phyloP scores from a whole-genome alignment of 163 green algal species.

The Scenedesmus sp. region DNA sequence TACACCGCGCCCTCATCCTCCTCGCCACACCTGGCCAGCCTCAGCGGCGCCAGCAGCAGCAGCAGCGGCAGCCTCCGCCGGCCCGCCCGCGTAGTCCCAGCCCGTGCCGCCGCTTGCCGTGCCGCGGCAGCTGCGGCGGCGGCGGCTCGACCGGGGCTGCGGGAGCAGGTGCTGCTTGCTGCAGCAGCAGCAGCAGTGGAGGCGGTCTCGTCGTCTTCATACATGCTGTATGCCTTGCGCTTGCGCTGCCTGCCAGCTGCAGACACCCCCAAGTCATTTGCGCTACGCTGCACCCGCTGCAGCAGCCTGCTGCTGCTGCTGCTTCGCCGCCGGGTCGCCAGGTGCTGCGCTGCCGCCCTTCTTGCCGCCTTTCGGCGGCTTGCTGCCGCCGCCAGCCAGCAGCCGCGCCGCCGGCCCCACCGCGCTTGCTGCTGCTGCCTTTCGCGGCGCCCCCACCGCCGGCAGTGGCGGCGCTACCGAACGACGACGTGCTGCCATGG shows the following conservation, averaged over 20 bases:
- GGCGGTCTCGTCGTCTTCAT: neutral
- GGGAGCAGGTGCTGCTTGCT: neutral
- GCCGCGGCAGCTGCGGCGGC: no score
- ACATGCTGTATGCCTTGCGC: constrained; percentile 41
- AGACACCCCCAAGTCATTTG: constrained; percentile 3
- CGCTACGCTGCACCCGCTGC: neutral
- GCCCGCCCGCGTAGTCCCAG: neutral
- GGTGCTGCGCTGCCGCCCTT: neutral
- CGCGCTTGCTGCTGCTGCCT: neutral
- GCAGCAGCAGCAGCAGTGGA: constrained; percentile 4
- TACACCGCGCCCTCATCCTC: constrained; percentile 18
- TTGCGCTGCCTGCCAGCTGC: constrained; percentile 40
- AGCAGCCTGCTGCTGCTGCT: neutral
- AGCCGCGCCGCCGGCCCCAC: neutral
- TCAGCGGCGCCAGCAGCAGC: neutral
- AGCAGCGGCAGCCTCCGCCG: neutral
- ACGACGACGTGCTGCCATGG: neutral
- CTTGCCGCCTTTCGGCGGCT: neutral
- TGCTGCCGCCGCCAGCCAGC: constrained; percentile 12
- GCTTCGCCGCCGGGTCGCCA: constrained; percentile 3
- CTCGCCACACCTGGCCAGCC: neutral
- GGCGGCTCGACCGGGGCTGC: neutral
- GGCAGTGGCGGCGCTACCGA: neutral
- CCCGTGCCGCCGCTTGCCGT: neutral
- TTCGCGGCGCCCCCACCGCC: neutral